Conservation (phyloP, 106 monocot species). For the Apostasia shenzhenica region DNA sequence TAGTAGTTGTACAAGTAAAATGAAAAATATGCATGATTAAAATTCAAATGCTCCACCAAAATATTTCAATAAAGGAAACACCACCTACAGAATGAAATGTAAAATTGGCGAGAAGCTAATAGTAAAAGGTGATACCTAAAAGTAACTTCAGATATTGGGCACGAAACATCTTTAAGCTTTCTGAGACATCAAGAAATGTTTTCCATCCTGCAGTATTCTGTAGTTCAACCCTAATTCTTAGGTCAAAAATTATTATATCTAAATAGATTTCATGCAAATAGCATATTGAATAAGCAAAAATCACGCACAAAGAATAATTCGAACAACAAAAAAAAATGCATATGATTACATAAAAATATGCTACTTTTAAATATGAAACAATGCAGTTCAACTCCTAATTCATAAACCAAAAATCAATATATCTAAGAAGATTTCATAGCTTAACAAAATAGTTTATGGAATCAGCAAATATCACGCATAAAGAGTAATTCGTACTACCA, state of each 20-base stretch:
- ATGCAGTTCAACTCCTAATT: conserved; percentile 31
- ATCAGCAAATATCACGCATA: background rate
- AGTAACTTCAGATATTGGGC: conserved; percentile 42
- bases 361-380: too few species aligned
- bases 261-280: background rate
- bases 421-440: background rate
- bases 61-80: background rate
- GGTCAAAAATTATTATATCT: conserved; percentile 15
- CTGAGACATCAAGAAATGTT: conserved; percentile 36
- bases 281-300: too few species aligned
- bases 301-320: background rate
- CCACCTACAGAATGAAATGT: too few species aligned
- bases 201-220: conserved; percentile 73
- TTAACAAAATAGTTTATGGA: background rate
- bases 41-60: background rate
- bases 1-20: too few species aligned
- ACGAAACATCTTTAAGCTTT: conserved; percentile 29
- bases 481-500: background rate
- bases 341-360: too few species aligned
- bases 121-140: conserved; percentile 24
- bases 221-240: conserved; percentile 25
- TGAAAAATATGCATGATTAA: background rate
- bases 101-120: too few species aligned
- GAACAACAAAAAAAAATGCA: too few species aligned
- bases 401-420: conserved; percentile 18